Conservation (phyloP, 164 flowering plant genomes). For the Warburgia ugandensis region DNA sequence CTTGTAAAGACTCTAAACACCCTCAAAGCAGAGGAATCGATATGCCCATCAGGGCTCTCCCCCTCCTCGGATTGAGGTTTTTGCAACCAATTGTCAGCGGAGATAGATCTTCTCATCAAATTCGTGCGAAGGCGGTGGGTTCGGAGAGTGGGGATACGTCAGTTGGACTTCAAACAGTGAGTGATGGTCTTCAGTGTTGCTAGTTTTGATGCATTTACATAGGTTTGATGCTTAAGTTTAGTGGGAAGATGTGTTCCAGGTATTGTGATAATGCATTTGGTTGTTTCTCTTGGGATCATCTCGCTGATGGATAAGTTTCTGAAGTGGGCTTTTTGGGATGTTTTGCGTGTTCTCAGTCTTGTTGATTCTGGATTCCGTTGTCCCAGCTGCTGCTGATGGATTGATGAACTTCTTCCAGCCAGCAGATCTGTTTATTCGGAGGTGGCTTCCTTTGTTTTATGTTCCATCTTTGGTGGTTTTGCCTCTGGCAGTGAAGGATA, state of each 20-base stretch:
- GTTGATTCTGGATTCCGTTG: conserved; percentile 46
- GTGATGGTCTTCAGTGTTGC: conserved; percentile 5
- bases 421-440: conserved; percentile 75
- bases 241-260: conserved; percentile 31
- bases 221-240: not conserved
- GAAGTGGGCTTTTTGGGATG: conserved; percentile 90
- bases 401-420: conserved; percentile 84
- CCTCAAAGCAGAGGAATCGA: conserved; percentile 2
- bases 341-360: conserved; percentile 76
- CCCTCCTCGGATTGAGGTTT: conserved; percentile 20
- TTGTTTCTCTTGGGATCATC: conserved; percentile 74
- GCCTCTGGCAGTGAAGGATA: conserved; percentile 81
- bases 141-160: conserved; percentile 24
- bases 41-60: conserved; percentile 9
- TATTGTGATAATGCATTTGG: conserved; percentile 52
- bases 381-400: conserved; percentile 58
- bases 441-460: conserved; percentile 95
- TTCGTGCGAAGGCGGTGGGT: conserved; percentile 25
- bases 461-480: conserved; percentile 90
- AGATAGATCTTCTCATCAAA: conserved; percentile 4
- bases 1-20: not conserved
- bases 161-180: conserved; percentile 30
- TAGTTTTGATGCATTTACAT: not conserved
- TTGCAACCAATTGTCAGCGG: conserved; percentile 22
- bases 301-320: conserved; percentile 75